These are phyloP conservation scores for Baorangia bicolor DNA, from an alignment of 768 basidiomycete species.

Conservation along the genomic window DNA sequence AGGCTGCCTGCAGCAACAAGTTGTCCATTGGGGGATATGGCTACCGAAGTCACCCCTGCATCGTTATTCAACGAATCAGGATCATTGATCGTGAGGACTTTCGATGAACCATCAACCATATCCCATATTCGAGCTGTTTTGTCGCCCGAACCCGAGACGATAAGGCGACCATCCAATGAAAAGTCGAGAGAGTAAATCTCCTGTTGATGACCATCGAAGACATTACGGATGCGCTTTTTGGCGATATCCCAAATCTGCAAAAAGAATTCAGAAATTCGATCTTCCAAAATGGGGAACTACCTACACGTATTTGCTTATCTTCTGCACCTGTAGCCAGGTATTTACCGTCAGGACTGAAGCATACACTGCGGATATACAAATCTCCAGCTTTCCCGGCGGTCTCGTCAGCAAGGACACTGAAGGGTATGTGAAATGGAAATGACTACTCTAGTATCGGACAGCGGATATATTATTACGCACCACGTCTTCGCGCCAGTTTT, in stretches of 20 bases:
- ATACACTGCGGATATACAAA: conserved; percentile 86
- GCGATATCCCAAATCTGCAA: conserved; percentile 88
- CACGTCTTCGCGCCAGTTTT: conserved; percentile 83
- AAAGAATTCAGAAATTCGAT: conserved; percentile 8
- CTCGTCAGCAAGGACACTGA: conserved; percentile 77
- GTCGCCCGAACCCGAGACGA: conserved; percentile 87
- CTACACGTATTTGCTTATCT: conserved; percentile 86
- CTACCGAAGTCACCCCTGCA: conserved; percentile 77
- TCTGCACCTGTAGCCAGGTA: conserved; percentile 81
- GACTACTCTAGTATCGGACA: conserved; percentile 4
- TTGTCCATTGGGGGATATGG: conserved; percentile 72
- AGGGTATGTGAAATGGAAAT: conserved; percentile 5
- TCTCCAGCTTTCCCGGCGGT: conserved; percentile 71
- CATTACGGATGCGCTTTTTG: conserved; percentile 71
- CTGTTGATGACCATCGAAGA: conserved; percentile 87
- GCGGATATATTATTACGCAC: conserved; percentile 42
- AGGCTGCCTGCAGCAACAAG: conserved; percentile 67
- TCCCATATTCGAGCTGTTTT: conserved; percentile 76
- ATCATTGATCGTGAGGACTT: conserved; percentile 42
- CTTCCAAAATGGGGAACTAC: conserved; percentile 18
- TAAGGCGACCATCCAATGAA: conserved; percentile 78
- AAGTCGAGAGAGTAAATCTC: conserved; percentile 96
- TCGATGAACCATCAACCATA: conserved; percentile 37
- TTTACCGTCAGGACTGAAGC: conserved; percentile 73
- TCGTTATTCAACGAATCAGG: conserved; percentile 49